Evolutionary conservation across 108 stramenopile genomes (phyloP).

Genomic region (Skeletonema potamos): DNA sequence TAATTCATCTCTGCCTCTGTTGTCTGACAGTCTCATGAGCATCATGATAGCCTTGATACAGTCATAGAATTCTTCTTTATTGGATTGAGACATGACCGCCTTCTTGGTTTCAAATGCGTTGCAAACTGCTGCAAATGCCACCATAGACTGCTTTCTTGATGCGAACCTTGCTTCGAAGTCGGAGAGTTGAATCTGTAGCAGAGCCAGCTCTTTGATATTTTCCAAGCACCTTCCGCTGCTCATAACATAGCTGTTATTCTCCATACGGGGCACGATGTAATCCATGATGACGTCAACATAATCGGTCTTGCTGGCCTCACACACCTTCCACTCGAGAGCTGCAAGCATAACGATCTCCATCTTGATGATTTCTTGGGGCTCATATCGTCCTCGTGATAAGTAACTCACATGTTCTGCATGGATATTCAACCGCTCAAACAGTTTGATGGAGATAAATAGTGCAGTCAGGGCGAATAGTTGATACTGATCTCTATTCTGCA

Average conservation of each 20-base stretch:
- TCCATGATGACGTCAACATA: constrained; percentile 29
- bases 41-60: constrained; percentile 6
- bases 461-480: constrained; percentile 42
- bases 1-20: constrained; percentile 7
- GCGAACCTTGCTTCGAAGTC: constrained; percentile 34
- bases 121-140: constrained; percentile 41
- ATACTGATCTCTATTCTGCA: constrained; percentile 24
- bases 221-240: background rate
- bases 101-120: constrained; percentile 41
- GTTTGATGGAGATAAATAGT: constrained; percentile 37
- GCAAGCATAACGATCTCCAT: constrained; percentile 36
- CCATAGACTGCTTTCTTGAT: constrained; percentile 16
- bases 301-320: constrained; percentile 30
- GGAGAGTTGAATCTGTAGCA: constrained; percentile 41
- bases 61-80: constrained; percentile 1
- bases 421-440: constrained; percentile 41
- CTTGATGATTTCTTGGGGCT: constrained; percentile 21
- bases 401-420: constrained; percentile 40
- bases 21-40: background rate
- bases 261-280: constrained; percentile 6
- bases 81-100: constrained; percentile 1
- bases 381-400: constrained; percentile 39
- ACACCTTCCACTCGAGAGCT: constrained; percentile 39
- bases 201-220: constrained; percentile 21
- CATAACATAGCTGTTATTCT: background rate